A percentile compares a stretch with the other conserved stretches of the same genome.
These are phyloP conservation scores for Thalia dealbata DNA, from an alignment of 176 grass and related monocot genomes.

Conservation along the genomic window DNA sequence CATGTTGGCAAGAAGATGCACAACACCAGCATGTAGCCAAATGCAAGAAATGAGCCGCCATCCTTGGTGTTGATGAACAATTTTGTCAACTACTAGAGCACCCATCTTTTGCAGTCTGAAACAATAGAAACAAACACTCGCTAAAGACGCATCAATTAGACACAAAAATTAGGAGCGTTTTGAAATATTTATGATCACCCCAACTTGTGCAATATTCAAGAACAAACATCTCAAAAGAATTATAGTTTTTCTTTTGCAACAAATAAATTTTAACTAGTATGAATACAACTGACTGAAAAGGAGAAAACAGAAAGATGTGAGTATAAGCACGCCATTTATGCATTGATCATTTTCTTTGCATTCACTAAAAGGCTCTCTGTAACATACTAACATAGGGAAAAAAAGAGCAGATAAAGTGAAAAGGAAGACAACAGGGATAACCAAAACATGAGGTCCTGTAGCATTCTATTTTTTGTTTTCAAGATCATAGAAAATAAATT, in stretches of 20 bases:
- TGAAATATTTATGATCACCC: too few relatives aligned
- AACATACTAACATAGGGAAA: background rate
- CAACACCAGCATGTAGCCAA: constrained; percentile 88
- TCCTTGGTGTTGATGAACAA: constrained; percentile 56
- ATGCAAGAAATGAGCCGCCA: constrained; percentile 90
- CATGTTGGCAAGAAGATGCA: constrained; percentile 92
- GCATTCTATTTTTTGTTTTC: background rate
- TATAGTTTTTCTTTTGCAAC: too few relatives aligned
- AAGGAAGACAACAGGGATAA: background rate
- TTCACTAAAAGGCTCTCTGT: too few relatives aligned
- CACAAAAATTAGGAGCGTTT: background rate
- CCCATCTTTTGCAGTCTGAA: constrained; percentile 77
- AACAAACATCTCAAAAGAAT: too few relatives aligned
- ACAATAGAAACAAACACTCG: constrained; percentile 10
- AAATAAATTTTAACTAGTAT: too few relatives aligned
- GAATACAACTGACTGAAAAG: too few relatives aligned
- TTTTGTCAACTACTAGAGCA: constrained; percentile 49
- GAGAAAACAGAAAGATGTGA: too few relatives aligned
- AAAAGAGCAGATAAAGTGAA: background rate
- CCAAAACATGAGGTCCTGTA: background rate
- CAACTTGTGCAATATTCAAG: too few relatives aligned
- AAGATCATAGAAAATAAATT: background rate
- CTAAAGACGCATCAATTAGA: background rate
- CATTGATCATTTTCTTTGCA: too few relatives aligned
- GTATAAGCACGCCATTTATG: too few relatives aligned